Conservation (phyloP, 176 grass and related monocot species). For the Chrysopogon serrulatus region DNA sequence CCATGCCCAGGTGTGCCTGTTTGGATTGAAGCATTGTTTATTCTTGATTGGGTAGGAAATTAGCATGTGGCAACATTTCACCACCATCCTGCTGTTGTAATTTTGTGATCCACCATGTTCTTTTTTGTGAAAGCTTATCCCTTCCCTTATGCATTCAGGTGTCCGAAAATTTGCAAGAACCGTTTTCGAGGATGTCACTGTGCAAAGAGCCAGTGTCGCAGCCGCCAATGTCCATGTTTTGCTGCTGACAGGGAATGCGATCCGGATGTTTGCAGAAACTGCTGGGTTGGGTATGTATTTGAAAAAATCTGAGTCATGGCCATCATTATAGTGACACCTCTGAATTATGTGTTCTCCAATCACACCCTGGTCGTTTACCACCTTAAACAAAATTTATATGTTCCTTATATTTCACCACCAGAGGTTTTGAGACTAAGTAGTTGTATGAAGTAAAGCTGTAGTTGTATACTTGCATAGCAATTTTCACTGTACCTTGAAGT, state of each 20-base stretch:
- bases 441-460: not conserved
- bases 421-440: not conserved
- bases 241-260: slow-evolving; percentile 98
- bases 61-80: not conserved
- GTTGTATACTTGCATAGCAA: not conserved
- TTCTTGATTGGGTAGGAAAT: not conserved
- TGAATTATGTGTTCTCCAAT: slow-evolving; percentile 14
- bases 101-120: not conserved
- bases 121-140: slow-evolving; percentile 17
- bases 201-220: slow-evolving; percentile 96
- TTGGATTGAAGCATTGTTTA: not conserved
- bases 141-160: slow-evolving; percentile 55
- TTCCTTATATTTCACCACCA: not conserved
- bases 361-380: not conserved
- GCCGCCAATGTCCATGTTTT: slow-evolving; percentile 97
- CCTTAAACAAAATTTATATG: not conserved
- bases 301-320: not conserved
- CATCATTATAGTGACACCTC: not conserved
- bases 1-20: not conserved
- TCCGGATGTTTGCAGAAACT: slow-evolving; percentile 98
- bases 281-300: slow-evolving; percentile 89
- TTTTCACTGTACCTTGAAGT: not conserved
- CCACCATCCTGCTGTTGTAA: not conserved
- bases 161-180: slow-evolving; percentile 97
- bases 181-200: slow-evolving; percentile 96